phyloP scores from a whole-genome alignment of 345 rosid genomes.

The Salix suchowensis region DNA sequence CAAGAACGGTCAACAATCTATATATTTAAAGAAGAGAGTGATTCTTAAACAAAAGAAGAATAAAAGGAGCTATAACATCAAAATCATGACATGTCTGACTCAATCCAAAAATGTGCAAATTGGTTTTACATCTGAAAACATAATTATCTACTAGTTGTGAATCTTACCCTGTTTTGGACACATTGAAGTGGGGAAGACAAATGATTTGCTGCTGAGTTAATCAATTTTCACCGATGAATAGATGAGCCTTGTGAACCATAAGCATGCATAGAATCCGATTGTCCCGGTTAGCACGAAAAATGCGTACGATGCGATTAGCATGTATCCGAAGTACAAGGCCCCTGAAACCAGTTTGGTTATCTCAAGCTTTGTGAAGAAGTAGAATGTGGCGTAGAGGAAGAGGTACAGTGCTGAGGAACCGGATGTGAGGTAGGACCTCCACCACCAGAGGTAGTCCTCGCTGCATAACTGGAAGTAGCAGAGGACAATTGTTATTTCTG shows the following conservation, averaged over 20 bases:
- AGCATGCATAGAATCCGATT: conserved; percentile 70
- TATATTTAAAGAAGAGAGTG: background rate
- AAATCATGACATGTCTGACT: conserved; percentile 10
- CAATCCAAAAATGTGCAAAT: conserved; percentile 28
- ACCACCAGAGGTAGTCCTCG: conserved; percentile 84
- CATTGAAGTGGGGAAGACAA: background rate
- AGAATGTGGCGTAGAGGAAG: conserved; percentile 67
- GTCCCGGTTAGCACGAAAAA: conserved; percentile 72
- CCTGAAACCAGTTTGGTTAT: conserved; percentile 69
- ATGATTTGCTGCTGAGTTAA: conserved; percentile 14
- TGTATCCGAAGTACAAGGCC: conserved; percentile 65
- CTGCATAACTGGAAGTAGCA: conserved; percentile 85
- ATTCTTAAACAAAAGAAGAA: conserved; percentile 1
- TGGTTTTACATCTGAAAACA: conserved; percentile 34
- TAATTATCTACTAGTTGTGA: conserved; percentile 23
- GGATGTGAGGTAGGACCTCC: conserved; percentile 85
- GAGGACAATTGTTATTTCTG: conserved; percentile 69
- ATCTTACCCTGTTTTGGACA: conserved; percentile 13
- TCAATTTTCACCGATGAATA: conserved; percentile 82
- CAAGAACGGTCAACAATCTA: background rate
- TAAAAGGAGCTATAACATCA: conserved; percentile 8
- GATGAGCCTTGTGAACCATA: conserved; percentile 80
- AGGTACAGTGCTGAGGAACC: conserved; percentile 75
- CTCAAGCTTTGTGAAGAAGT: conserved; percentile 83
- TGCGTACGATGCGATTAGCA: conserved; percentile 66